These are phyloP conservation scores for Dillenia turbinata DNA, from an alignment of 164 flowering plant genomes.

Conservation along the genomic window DNA sequence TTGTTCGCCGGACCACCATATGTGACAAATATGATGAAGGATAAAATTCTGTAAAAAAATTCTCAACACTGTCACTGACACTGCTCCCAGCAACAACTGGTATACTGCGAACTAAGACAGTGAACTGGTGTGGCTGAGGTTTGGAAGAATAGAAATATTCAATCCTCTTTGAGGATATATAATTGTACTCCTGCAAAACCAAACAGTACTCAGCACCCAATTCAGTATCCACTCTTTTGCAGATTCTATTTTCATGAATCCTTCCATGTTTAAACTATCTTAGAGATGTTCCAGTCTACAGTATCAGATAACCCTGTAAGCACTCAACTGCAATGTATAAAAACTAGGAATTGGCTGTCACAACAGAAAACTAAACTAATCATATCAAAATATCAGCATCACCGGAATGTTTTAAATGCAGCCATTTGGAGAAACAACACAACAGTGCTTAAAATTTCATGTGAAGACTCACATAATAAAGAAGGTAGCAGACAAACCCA, in stretches of 20 bases:
- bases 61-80: conserved; percentile 63
- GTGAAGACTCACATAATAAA: conserved; percentile 59
- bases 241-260: no score
- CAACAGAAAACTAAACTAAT: no score
- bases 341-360: no score
- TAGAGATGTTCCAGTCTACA: no score
- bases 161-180: conserved; percentile 66
- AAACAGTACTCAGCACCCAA: conserved; percentile 7
- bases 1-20: conserved; percentile 61
- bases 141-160: conserved; percentile 61
- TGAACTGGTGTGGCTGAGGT: conserved; percentile 87
- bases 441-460: no score
- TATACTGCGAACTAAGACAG: conserved; percentile 73
- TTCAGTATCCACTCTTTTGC: background rate
- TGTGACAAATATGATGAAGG: conserved; percentile 79
- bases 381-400: no score
- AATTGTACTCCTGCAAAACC: conserved; percentile 71
- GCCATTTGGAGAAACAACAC: no score
- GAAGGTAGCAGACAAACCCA: conserved; percentile 68
- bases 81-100: conserved; percentile 52
- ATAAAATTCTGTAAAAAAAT: conserved; percentile 65
- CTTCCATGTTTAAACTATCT: no score
- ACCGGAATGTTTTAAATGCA: no score
- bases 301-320: no score
- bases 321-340: no score